Base-by-base conservation (phyloP, 2,329 filamentous ascomycete genomes). In the Talaromyces islandicus region DNA sequence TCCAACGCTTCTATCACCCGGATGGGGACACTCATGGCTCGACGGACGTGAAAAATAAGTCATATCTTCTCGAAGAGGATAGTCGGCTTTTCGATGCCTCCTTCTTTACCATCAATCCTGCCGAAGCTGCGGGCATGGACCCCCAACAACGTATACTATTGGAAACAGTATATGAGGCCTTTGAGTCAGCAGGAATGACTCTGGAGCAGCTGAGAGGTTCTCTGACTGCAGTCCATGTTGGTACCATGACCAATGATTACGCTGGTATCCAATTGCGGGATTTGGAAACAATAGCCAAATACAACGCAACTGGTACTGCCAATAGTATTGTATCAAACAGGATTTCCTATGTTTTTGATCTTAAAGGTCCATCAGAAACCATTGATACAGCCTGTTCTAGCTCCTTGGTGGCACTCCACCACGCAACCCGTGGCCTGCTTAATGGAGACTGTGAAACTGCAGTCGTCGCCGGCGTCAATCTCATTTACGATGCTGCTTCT, bases 331-430 rank as follows among this genome's bases (percentile, higher is more conserved):
- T 78, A 1, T 71, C 76, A 0, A 78, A 78, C 35, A 70, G 75
- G 1, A 61, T 77, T 7, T 75, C 72, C 1, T 75, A 76, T 64
- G 76, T 75, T 55, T 78, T 75, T 60, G 67, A 75, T 60, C 70
- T 70, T 66, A 62, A 69, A 4, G 75, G 78, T 0, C 74, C 78
- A 1, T 73, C 69, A 1, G 73, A 78, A 67, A 78, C 75, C 0
- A 70, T 81, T 19, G 77, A 81, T 48, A 81, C 79, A 0, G 79
- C 78, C 1, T 81, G 79, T 56, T 79, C 77, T 1, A 75, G 75
- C 0, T 74, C 71, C 56, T 64, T 81, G 3, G 65, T 73, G 7
- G 72, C 74, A 2, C 46, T 76, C 1, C 71, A 75, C 54, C 69
- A 71, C n/a, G 73, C 70, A 0, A 68, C 73, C 6, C 65, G 70